Evolutionary conservation across 192 early-diverging fungal genomes (phyloP), one percentile per base, ranked within the genome.

Genomic region (Linnemannia exigua): DNA sequence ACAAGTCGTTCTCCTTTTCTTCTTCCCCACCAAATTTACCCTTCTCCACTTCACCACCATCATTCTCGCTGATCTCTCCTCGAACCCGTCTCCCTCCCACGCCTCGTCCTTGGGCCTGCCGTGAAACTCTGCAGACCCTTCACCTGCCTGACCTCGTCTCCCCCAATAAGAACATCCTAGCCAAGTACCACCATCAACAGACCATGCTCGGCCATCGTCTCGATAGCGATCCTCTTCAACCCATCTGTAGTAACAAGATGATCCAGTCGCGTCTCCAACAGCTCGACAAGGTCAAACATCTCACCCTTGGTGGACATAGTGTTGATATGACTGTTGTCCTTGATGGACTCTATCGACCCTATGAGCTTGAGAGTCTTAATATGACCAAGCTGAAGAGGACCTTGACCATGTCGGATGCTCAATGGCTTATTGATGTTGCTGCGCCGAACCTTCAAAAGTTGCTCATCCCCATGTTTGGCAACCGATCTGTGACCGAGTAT

Each of bases 391-490:
- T 80, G 70, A 80, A 74, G 70, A 67, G 70, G 2, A 47, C 70
- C 14, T 67, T 86, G 75, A 77, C 74, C 6, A n/a, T 36, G 15
- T 25, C 19, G 1, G 84, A 86, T 61, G 79, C 70, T 0, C 77
- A 79, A 38, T 80, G 84, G 84, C 36, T 86, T 38, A 36, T 86
- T n/a, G 84, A 80, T 1, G 70, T 63, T 22, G 84, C 70, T 20
- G 68, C 74, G 2, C 84, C 84, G 1, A 52, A 46, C 15, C 61
- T 86, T 1, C 54, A 67, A 35, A 58, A 70, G 9, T 35, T 86
- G 19, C 67, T 28, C 2, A 37, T 86, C 9, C 84, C 84, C 9
- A 51, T 63, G 17, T 80, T 86, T 73, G 78, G 75, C 35, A 80
- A 80, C 38, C 44, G 67, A 1, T 17, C 25, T 3, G 78, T 77